Percentiles rank a stretch among this genome's conserved stretches.
phyloP scores from a whole-genome alignment of 108 stramenopile species.

The Phaeodactylum tricornutum region DNA sequence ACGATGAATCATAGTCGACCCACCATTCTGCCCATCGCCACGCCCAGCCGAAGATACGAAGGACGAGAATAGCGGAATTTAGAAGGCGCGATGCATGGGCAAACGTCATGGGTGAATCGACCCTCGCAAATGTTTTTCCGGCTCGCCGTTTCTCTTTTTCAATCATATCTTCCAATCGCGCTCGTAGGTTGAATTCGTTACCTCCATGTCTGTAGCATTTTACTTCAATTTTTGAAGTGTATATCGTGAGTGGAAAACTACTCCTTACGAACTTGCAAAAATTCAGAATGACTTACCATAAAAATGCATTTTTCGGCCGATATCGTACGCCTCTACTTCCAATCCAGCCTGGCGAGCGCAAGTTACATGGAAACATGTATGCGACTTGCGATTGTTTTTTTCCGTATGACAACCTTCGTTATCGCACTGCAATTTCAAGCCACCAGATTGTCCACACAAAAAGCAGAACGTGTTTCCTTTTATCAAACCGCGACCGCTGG shows the following conservation, averaged over 20 bases:
- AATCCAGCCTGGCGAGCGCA: conserved; percentile 80
- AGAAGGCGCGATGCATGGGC: conserved; percentile 44
- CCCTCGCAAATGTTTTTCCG: conserved; percentile 30
- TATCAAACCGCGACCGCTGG: conserved; percentile 46
- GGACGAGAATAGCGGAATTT: conserved; percentile 49
- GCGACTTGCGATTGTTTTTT: conserved; percentile 14
- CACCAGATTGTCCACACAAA: conserved; percentile 50
- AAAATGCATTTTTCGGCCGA: conserved; percentile 3
- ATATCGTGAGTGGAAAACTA: neutral
- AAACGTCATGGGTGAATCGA: conserved; percentile 42
- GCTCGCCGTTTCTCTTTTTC: conserved; percentile 38
- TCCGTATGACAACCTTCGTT: conserved; percentile 25
- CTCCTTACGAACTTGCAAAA: neutral
- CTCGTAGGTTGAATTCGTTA: conserved; percentile 53
- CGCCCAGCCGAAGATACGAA: conserved; percentile 72
- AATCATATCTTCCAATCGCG: conserved; percentile 69
- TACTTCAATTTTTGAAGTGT: conserved; percentile 6
- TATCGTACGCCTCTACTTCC: conserved; percentile 34
- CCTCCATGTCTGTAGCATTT: conserved; percentile 60
- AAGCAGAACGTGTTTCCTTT: conserved; percentile 30
- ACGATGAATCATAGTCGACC: conserved; percentile 66
- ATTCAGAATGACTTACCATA: conserved; percentile 8
- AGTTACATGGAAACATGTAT: conserved; percentile 41
- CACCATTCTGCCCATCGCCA: conserved; percentile 89
- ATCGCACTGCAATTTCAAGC: conserved; percentile 56